Evolutionary conservation across 139 green algal species (phyloP).

Genomic region (Chlorella sp.): DNA sequence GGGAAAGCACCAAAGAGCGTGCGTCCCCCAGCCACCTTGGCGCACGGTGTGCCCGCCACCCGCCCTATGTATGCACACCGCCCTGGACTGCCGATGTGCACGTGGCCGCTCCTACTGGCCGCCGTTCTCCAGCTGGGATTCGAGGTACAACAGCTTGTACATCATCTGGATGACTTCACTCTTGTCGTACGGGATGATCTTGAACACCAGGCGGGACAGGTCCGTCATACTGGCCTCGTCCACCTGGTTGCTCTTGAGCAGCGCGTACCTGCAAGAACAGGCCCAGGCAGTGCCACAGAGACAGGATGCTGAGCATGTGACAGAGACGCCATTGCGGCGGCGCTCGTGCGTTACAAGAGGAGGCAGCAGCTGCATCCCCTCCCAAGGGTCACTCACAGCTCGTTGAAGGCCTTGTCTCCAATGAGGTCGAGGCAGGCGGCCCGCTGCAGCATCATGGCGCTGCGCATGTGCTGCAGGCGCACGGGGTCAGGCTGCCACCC

Average conservation of each 20-base stretch:
- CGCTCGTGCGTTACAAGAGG: too few relatives aligned
- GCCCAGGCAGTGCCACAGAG: too few relatives aligned
- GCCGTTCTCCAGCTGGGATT: conserved; percentile 31
- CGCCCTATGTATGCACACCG: too few relatives aligned
- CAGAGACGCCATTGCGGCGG: too few relatives aligned
- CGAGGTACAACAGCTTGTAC: conserved; percentile 46
- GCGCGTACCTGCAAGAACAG: conserved; percentile 14
- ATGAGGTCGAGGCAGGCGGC: conserved; percentile 42
- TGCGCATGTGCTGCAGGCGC: conserved; percentile 31
- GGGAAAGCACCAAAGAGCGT: too few relatives aligned
- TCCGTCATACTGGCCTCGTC: conserved; percentile 47
- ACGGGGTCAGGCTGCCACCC: conserved; percentile 21
- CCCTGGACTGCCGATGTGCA: too few relatives aligned
- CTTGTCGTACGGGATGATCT: conserved; percentile 50
- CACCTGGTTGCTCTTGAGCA: conserved; percentile 40
- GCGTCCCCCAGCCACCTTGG: too few relatives aligned
- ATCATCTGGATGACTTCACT: conserved; percentile 45
- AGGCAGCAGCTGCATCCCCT: neutral
- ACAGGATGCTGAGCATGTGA: too few relatives aligned
- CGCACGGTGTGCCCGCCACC: too few relatives aligned
- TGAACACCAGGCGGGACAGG: conserved; percentile 39
- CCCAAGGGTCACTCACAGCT: conserved; percentile 28
- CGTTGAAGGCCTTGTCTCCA: conserved; percentile 33
- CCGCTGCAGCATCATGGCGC: conserved; percentile 33
- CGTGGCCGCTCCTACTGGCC: too few relatives aligned